A percentile compares a stretch with the other conserved stretches of the same genome.
Conservation (phyloP, 257 asterid genomes). For the Leptodermis oblonga region DNA sequence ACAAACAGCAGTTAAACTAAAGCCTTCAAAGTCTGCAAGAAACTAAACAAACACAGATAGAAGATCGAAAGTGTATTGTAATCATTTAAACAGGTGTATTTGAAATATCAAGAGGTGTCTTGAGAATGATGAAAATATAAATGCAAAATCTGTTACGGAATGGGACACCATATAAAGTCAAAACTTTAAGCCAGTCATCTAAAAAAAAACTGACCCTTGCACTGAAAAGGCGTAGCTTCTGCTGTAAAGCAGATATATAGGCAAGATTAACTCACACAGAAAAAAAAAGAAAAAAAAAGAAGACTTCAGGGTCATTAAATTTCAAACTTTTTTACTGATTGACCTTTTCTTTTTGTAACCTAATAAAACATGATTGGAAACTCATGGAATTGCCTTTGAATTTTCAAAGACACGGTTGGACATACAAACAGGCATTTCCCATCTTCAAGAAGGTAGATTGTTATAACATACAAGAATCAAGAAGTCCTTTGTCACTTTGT, state of each 20-base stretch:
- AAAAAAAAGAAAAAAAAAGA: no score
- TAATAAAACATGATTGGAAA: background rate
- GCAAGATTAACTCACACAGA: no score
- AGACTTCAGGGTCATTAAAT: background rate
- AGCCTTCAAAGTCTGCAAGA: background rate
- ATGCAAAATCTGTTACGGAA: no score
- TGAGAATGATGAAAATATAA: no score
- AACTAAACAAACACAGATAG: no score
- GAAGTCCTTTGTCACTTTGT: constrained; percentile 55
- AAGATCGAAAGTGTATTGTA: no score
- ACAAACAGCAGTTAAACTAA: constrained; percentile 13
- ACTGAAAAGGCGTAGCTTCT: background rate
- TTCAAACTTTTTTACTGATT: background rate
- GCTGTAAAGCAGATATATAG: no score
- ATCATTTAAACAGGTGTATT: no score
- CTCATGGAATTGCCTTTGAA: background rate
- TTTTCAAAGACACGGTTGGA: background rate
- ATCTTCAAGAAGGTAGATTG: background rate
- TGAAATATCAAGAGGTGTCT: no score
- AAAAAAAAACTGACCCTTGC: background rate
- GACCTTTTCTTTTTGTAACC: no score
- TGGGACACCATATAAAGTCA: no score
- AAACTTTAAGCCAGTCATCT: background rate
- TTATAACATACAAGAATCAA: constrained; percentile 70
- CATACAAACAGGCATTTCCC: background rate